Percentiles rank a stretch among this genome's conserved stretches.
Conservation (phyloP, 257 asterid genomes). For the Misopates orontium region DNA sequence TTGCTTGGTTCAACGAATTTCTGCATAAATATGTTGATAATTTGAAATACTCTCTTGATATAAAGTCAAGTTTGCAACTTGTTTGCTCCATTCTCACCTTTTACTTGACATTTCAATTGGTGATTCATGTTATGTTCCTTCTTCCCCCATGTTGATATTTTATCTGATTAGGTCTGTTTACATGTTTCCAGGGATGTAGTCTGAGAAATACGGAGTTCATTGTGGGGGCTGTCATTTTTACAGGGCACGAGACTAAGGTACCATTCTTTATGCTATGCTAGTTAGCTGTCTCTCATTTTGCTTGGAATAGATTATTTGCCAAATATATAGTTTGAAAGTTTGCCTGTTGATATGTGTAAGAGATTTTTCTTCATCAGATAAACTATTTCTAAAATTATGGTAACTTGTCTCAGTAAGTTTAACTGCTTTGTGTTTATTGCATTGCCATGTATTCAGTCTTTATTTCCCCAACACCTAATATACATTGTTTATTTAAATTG, state of each 20-base stretch:
- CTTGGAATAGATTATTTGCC: too few relatives aligned
- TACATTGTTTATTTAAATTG: conserved; percentile 21
- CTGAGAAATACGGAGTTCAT: conserved; percentile 81
- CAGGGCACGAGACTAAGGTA: conserved; percentile 99
- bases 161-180: conserved; percentile 11
- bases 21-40: background rate
- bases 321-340: too few relatives aligned
- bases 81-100: conserved; percentile 1
- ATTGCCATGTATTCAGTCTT: conserved; percentile 5
- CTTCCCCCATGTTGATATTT: conserved; percentile 22
- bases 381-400: too few relatives aligned
- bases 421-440: background rate
- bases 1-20: background rate
- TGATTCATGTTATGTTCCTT: conserved; percentile 16
- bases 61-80: background rate
- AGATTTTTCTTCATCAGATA: too few relatives aligned
- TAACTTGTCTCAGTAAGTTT: too few relatives aligned
- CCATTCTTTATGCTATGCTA: background rate
- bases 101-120: conserved; percentile 4
- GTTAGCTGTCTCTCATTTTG: too few relatives aligned
- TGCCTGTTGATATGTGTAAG: too few relatives aligned
- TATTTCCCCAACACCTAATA: conserved; percentile 19
- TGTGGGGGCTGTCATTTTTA: conserved; percentile 90
- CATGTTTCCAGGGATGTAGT: conserved; percentile 78
- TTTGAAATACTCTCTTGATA: background rate